These are phyloP conservation scores for Claviceps africana DNA, from an alignment of 2,329 filamentous ascomycete species.

Conservation along the genomic window DNA sequence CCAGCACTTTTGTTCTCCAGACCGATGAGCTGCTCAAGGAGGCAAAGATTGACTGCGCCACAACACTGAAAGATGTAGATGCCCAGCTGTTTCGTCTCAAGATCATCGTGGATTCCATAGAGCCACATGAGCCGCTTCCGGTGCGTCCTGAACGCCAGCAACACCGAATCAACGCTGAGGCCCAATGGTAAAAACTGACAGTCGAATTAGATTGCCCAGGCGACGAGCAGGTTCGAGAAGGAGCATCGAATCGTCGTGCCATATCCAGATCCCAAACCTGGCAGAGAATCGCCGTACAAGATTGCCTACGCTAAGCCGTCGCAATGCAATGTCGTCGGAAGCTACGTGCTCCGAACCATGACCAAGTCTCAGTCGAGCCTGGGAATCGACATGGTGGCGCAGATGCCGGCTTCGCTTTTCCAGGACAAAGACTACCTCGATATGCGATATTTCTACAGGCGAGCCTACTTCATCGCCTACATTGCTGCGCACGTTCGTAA, in stretches of 20 bases:
- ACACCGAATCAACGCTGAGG: background rate
- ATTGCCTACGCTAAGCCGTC: constrained; percentile 62
- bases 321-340: constrained; percentile 77
- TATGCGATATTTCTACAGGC: constrained; percentile 86
- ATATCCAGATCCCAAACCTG: constrained; percentile 68
- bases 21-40: constrained; percentile 46
- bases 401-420: constrained; percentile 68
- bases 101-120: constrained; percentile 35
- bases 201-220: constrained; percentile 47
- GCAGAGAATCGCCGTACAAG: constrained; percentile 66
- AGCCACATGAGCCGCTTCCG: constrained; percentile 33
- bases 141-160: constrained; percentile 23
- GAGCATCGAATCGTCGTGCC: constrained; percentile 59
- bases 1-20: constrained; percentile 44
- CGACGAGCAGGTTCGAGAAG: constrained; percentile 52
- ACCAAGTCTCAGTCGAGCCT: constrained; percentile 45
- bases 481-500: constrained; percentile 57
- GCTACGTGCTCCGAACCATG: constrained; percentile 66
- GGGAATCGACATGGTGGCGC: constrained; percentile 69
- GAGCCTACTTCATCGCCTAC: constrained; percentile 80
- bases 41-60: constrained; percentile 36
- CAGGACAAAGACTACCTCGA: constrained; percentile 93
- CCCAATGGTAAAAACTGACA: background rate
- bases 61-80: constrained; percentile 34
- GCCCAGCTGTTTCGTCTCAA: constrained; percentile 37